Evolutionary conservation across 768 basidiomycete species (phyloP).

Genomic region (Lactarius indigo): DNA sequence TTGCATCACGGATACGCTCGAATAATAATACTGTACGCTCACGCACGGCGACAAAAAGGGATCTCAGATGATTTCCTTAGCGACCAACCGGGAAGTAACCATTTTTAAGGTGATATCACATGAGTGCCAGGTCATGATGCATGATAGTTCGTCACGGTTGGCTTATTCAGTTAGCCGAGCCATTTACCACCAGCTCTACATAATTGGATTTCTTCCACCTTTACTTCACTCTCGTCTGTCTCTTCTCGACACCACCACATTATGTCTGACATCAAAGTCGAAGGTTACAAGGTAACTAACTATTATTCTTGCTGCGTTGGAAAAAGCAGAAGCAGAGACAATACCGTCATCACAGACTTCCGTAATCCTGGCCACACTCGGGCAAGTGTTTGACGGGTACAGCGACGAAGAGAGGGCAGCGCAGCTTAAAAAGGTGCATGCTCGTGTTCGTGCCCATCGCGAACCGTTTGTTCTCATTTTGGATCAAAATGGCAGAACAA

Average conservation of each 20-base stretch:
- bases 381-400: conserved; percentile 48
- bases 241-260: neutral
- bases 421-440: conserved; percentile 69
- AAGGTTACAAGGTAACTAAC: conserved; percentile 23
- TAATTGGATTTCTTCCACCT: neutral
- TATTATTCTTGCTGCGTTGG: neutral
- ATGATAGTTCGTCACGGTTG: neutral
- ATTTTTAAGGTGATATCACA: neutral
- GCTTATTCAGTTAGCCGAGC: neutral
- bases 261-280: conserved; percentile 26
- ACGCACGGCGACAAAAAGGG: neutral
- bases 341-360: conserved; percentile 49
- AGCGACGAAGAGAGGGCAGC: conserved; percentile 60
- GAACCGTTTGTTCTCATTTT: too few species aligned
- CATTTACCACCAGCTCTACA: neutral
- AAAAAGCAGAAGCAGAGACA: neutral
- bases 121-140: neutral
- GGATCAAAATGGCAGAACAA: conserved; percentile 51
- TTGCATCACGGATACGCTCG: neutral
- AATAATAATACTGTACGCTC: conserved; percentile 6
- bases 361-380: conserved; percentile 54
- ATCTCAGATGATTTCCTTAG: neutral
- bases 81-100: neutral
- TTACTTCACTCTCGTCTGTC: neutral
- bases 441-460: neutral